Percentiles rank a stretch among this genome's conserved stretches.
Evolutionary conservation across 495 filamentous ascomycete genomes (phyloP).

Genomic region (Talaromyces nanjingensis): DNA sequence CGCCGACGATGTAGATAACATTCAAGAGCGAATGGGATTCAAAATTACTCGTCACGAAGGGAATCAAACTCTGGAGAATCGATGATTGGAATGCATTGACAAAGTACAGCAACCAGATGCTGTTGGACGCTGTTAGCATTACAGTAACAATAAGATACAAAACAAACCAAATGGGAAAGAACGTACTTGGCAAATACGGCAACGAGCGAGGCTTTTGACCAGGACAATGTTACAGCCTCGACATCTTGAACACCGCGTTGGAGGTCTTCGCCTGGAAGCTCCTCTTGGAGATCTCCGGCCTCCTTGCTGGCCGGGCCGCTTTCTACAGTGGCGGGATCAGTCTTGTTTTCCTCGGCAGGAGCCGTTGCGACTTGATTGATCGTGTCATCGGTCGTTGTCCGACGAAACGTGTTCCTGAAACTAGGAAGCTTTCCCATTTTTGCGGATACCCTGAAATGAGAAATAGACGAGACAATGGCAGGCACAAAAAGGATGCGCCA

Average conservation of each 20-base stretch:
- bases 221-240: constrained; percentile 36
- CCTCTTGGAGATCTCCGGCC: not conserved
- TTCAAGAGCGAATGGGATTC: constrained; percentile 26
- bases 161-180: not conserved
- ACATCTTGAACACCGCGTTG: constrained; percentile 38
- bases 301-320: not conserved
- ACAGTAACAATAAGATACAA: not conserved
- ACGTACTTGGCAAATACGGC: constrained; percentile 33
- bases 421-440: not conserved
- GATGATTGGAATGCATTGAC: constrained; percentile 35
- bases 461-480: not conserved
- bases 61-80: constrained; percentile 22
- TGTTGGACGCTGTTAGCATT: constrained; percentile 12
- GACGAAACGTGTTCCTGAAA: constrained; percentile 2
- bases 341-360: constrained; percentile 4
- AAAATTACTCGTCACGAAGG: constrained; percentile 27
- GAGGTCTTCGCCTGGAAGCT: constrained; percentile 15
- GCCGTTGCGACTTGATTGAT: not conserved
- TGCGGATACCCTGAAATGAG: not conserved
- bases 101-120: constrained; percentile 44
- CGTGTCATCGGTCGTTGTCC: constrained; percentile 10
- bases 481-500: constrained; percentile 2
- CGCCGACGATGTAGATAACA: constrained; percentile 22
- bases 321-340: constrained; percentile 7
- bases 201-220: constrained; percentile 33